A percentile compares a stretch with the other conserved stretches of the same genome.
These are phyloP conservation scores for Phalaenopsis hybrid DNA, from an alignment of 116 monocot genomes.

Conservation along the genomic window DNA sequence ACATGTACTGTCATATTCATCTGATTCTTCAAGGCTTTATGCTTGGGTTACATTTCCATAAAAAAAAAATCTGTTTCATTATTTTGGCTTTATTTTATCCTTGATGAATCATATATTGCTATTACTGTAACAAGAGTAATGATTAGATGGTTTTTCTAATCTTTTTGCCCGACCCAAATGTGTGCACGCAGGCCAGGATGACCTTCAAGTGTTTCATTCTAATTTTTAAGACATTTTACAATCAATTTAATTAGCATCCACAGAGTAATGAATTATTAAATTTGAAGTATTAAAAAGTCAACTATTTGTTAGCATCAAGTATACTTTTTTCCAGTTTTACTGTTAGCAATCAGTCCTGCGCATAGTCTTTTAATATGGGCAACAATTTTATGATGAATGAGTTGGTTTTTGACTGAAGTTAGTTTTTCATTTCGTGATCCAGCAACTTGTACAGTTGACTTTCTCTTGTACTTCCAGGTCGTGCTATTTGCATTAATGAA, in stretches of 20 bases:
- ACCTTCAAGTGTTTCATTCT: no score
- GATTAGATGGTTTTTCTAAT: not conserved
- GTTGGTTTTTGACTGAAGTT: not conserved
- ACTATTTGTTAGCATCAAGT: not conserved
- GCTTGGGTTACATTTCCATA: not conserved
- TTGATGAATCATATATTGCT: not conserved
- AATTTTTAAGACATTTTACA: no score
- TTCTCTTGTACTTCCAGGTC: not conserved
- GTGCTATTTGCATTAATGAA: not conserved
- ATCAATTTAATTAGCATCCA: no score
- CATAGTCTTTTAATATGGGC: no score
- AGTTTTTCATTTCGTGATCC: not conserved
- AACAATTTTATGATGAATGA: no score
- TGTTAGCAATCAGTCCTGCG: not conserved
- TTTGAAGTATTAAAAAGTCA: not conserved
- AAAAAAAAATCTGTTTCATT: not conserved
- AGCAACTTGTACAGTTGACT: not conserved
- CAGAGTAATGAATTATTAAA: no score
- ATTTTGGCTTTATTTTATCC: not conserved
- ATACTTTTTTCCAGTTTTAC: not conserved
- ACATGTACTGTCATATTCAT: not conserved
- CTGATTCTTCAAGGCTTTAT: not conserved
- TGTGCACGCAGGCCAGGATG: no score
- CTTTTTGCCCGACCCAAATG: no score
- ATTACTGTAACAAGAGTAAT: not conserved